Percentiles rank a stretch among this genome's conserved stretches.
Evolutionary conservation across 169 alveolate genomes (phyloP).

Genomic region (Eimeria necatrix): DNA sequence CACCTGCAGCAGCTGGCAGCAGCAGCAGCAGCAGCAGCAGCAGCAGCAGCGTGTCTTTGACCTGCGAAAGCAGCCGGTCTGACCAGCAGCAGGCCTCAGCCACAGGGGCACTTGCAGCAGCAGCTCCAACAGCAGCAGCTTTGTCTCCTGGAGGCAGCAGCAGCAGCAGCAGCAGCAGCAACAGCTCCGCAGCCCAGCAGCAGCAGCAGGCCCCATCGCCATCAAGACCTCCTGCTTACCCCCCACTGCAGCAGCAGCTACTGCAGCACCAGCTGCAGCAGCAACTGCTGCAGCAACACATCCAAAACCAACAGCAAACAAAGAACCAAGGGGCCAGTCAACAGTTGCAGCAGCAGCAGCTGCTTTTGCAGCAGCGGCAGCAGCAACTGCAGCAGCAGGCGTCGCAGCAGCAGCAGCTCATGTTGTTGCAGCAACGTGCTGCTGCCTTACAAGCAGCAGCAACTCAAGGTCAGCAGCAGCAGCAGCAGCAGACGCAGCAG

Average conservation of each 20-base stretch:
- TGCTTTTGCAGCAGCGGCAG: constrained; percentile 45
- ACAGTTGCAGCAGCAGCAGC: constrained; percentile 56
- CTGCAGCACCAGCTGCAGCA: constrained; percentile 76
- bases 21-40: constrained; percentile 37
- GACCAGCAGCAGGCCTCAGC: constrained; percentile 61
- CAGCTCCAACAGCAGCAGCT: background rate
- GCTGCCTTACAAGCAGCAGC: background rate
- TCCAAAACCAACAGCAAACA: background rate
- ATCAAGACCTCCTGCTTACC: constrained; percentile 31
- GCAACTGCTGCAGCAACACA: constrained; percentile 64
- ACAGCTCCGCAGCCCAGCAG: constrained; percentile 61
- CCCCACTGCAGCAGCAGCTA: constrained; percentile 74
- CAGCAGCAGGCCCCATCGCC: constrained; percentile 63
- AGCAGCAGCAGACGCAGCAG: constrained; percentile 31
- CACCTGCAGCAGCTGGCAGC: constrained; percentile 11
- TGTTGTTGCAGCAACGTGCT: constrained; percentile 12
- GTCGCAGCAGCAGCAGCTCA: constrained; percentile 54
- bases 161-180: constrained; percentile 47
- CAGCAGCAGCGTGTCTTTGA: constrained; percentile 37
- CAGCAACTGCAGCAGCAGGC: constrained; percentile 33
- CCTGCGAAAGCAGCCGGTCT: constrained; percentile 22
- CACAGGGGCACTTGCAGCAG: constrained; percentile 27
- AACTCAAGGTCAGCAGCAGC: background rate
- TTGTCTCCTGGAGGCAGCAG: constrained; percentile 52
- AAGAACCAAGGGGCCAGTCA: constrained; percentile 13